Evolutionary conservation across 495 filamentous ascomycete species (phyloP).

Genomic region (Xeromyces bisporus): DNA sequence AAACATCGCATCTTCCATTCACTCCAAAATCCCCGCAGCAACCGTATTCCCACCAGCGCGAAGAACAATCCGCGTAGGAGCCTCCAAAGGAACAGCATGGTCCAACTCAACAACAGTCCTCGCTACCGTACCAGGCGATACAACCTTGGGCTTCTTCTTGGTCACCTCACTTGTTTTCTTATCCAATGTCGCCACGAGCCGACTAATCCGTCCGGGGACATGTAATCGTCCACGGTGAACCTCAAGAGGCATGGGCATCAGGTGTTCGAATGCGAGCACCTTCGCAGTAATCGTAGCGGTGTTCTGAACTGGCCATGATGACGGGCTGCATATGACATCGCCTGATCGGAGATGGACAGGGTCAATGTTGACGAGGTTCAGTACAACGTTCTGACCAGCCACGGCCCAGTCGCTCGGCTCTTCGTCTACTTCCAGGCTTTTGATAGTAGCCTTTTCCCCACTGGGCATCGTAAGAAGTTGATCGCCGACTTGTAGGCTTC

Average conservation of each 20-base stretch:
- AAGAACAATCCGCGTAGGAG: conserved; percentile 61
- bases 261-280: conserved; percentile 71
- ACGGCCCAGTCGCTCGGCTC: conserved; percentile 75
- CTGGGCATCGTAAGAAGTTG: conserved; percentile 62
- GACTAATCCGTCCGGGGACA: conserved; percentile 53
- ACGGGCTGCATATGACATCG: conserved; percentile 63
- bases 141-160: conserved; percentile 74
- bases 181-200: conserved; percentile 55
- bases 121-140: conserved; percentile 54
- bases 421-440: conserved; percentile 56
- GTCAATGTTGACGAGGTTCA: conserved; percentile 79
- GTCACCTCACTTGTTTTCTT: conserved; percentile 47
- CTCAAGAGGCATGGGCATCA: conserved; percentile 78
- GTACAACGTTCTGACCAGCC: conserved; percentile 74
- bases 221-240: conserved; percentile 74
- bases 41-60: conserved; percentile 65
- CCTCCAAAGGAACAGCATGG: conserved; percentile 60
- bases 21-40: conserved; percentile 73
- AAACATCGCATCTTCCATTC: no score
- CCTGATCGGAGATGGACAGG: conserved; percentile 63
- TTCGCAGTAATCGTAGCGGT: conserved; percentile 60
- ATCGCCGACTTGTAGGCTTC: conserved; percentile 70
- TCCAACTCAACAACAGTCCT: conserved; percentile 57
- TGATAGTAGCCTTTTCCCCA: conserved; percentile 60
- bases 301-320: conserved; percentile 48